phyloP scores from a whole-genome alignment of 1,139 yeast species.

The Kurtzmaniella quercitrusa region DNA sequence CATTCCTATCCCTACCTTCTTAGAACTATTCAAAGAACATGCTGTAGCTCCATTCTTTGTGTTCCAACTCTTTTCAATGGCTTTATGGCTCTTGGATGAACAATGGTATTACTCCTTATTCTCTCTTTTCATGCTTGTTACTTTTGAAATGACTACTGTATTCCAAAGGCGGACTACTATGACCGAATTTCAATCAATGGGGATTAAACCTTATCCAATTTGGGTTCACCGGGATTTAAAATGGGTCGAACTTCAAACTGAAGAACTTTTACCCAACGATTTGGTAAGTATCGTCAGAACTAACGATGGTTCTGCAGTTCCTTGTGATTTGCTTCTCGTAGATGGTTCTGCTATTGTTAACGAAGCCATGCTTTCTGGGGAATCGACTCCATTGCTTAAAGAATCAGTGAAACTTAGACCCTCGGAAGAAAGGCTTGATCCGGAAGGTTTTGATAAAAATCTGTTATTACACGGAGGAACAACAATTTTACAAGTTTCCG shows the following conservation, averaged over 20 bases:
- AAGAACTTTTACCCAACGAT: conserved; percentile 87
- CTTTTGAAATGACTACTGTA: conserved; percentile 93
- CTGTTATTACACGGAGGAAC: conserved; percentile 95
- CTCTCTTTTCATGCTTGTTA: conserved; percentile 84
- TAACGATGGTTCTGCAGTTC: conserved; percentile 85
- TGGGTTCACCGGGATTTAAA: conserved; percentile 64
- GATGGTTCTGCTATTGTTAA: conserved; percentile 92
- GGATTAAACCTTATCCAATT: conserved; percentile 83
- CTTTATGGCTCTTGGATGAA: conserved; percentile 94
- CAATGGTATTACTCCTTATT: conserved; percentile 95
- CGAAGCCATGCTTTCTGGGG: conserved; percentile 98
- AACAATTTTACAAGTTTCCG: conserved; percentile 85
- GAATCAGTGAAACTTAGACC: conserved; percentile 90
- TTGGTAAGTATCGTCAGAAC: conserved; percentile 85
- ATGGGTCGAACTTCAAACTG: conserved; percentile 72
- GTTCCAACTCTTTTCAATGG: conserved; percentile 93
- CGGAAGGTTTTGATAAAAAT: conserved; percentile 85
- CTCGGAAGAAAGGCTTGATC: conserved; percentile 56
- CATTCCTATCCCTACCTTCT: conserved; percentile 89
- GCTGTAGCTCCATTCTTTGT: conserved; percentile 98
- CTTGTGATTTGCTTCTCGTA: conserved; percentile 87
- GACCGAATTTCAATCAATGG: conserved; percentile 96
- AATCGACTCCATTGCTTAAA: conserved; percentile 91
- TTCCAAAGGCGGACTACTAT: conserved; percentile 93
- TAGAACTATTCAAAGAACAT: conserved; percentile 91